A percentile compares a stretch with the other conserved stretches of the same genome.
Conservation (phyloP, 140 eudicot genomes). For the Erigeron philadelphicus region DNA sequence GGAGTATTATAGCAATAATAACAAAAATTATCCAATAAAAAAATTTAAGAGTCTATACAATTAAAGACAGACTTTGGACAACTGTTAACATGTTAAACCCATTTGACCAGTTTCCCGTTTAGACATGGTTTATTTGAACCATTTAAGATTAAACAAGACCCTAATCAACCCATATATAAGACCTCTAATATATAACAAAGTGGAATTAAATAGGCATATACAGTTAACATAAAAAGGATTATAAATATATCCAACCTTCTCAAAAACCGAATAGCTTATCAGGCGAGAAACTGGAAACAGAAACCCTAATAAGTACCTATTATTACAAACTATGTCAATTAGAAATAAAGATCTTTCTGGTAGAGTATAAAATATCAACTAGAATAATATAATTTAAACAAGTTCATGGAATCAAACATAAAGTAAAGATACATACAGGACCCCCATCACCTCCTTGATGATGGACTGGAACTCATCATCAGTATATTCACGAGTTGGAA, state of each 20-base stretch:
- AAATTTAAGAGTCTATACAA: neutral
- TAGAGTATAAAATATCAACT: neutral
- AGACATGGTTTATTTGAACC: neutral
- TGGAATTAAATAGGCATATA: conserved; percentile 4
- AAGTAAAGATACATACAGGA: conserved; percentile 57
- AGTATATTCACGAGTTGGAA: conserved; percentile 98
- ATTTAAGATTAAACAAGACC: neutral
- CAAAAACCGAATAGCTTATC: conserved; percentile 86
- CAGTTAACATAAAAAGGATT: conserved; percentile 10
- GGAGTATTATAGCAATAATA: too few species aligned
- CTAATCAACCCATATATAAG: neutral
- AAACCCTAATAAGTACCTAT: conserved; percentile 92
- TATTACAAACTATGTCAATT: conserved; percentile 24
- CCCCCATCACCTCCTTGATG: conserved; percentile 94
- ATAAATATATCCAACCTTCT: conserved; percentile 60
- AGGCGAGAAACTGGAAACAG: conserved; percentile 96
- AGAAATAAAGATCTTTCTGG: conserved; percentile 3
- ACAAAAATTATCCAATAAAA: too few species aligned
- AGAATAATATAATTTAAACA: neutral
- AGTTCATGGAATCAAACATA: conserved; percentile 10
- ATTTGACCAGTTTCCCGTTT: neutral
- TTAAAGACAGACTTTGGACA: neutral
- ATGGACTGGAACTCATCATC: conserved; percentile 99
- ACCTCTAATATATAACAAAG: neutral
- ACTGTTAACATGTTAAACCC: neutral